Evolutionary conservation across 2,329 filamentous ascomycete genomes (phyloP), one percentile per base, ranked within the genome.

Genomic region (Ascochyta clinopodiicola): DNA sequence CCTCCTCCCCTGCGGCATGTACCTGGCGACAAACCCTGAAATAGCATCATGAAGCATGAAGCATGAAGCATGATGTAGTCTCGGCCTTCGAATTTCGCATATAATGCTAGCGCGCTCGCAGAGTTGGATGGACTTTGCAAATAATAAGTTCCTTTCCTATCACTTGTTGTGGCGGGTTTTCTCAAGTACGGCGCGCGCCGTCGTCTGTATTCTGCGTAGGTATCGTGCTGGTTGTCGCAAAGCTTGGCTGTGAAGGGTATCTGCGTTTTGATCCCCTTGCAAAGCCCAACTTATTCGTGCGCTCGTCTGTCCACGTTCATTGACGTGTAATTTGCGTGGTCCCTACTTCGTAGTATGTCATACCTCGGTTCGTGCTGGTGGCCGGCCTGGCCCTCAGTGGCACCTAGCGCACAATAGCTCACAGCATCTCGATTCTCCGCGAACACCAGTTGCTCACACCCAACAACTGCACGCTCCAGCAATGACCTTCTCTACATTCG

Each of bases 1-100:
- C 52, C 52, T 56, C 52, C 25, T 55, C 42, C 47, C 31, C 24
- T 4, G 22, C 52, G 42, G 46, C 42, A 55, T 46, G 46, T 51
- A 27, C 36, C 40, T 55, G 36, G 48, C 47, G 39, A 51, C 40
- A 44, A 35, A 17, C 13, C 52, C 43, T 17, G 44, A 51, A 56
- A 56, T 56, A 56, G 52, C 36, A 56, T 56, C 46, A 56, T 38
- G 31, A 19, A 37, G 13, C 44, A 43, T 44, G 31, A 19, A 37
- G 13, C 44, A 43, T 44, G 38, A 54, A 21, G 44, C 21, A 37
- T 39, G 34, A 10, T 36, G n/a, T 36, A 10, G 4, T 2, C 34
- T 24, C 21, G 36, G 19, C 19, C 17, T 21, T 38, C 12, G 8
- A 13, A 24, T 15, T 38, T 10, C 19, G 19, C 19, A 10, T 21